Base-by-base conservation (phyloP, 2,329 filamentous ascomycete species). In the Aspergillus niger region DNA sequence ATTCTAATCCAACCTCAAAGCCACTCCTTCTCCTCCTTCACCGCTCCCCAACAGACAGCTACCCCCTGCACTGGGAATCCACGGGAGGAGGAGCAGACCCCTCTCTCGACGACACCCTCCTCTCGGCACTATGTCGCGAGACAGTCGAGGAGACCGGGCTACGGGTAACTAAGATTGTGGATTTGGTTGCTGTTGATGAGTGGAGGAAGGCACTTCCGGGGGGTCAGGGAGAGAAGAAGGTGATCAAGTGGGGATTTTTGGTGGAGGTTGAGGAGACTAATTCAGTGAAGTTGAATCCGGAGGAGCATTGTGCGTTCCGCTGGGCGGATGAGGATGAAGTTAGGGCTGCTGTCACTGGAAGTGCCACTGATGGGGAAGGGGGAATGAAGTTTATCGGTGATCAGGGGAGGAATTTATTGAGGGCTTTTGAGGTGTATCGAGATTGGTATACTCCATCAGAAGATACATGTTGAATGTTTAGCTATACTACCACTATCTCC, bases 101-200 rank as follows among this genome's bases (percentile, higher is more conserved):
- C 1, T 70, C 70, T 0, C 32, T 11, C 26, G 83, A 85, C 60
- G 67, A 72, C 13, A 82, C 79, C 0, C 72, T 86, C 36, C 69
- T 85, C 0, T 78, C 82, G 54, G 79, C 78, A 1, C 79, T 80
- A 2, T 82, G 75, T 8, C 77, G 83, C 7, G 83, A 85, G 63
- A 70, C 84, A 10, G 76, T 77, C 44, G 83, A 86, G 67, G 83
- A 85, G 65, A 80, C 80, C 0, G 83, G 82, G 0, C 69, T 85
- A 22, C 72, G 72, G 47, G 79, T 82, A 2, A 78, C 70, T 22
- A 69, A 69, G 10, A 72, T 85, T 38, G 68, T 78, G 2, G 75
- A 78, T 26, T 71, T 80, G 55, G 77, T 82, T 7, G 70, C 69
- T 5, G 66, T 72, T 5, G 69, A 73, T 50, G 62, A 67, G 15